These are phyloP conservation scores for Paecilomyces sp. DNA, from an alignment of 2,329 filamentous ascomycete species.

Conservation along the genomic window DNA sequence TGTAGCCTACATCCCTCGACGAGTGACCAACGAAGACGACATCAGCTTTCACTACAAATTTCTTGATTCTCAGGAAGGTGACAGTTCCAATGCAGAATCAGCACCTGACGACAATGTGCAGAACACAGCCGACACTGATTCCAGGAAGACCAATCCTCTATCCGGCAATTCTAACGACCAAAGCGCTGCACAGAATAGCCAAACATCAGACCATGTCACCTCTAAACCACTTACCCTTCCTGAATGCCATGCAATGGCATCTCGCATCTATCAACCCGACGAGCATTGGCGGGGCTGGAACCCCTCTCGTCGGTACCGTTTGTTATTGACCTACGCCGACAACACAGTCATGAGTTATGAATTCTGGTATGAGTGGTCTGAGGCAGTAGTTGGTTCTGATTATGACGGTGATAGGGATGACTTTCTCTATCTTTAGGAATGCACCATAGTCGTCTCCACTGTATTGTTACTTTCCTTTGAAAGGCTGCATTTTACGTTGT, in stretches of 20 bases:
- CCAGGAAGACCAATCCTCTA: neutral
- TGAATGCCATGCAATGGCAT: slow-evolving; percentile 28
- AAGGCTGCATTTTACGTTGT: neutral
- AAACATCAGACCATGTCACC: neutral
- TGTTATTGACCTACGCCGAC: slow-evolving; percentile 52
- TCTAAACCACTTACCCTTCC: slow-evolving; percentile 17
- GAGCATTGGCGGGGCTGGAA: slow-evolving; percentile 34
- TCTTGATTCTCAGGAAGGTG: slow-evolving; percentile 3
- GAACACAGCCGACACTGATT: neutral
- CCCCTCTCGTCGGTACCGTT: slow-evolving; percentile 39
- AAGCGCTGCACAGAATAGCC: slow-evolving; percentile 1
- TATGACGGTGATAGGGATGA: slow-evolving; percentile 6
- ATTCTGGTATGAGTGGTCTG: slow-evolving; percentile 40
- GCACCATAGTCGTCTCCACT: neutral
- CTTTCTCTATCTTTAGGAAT: neutral
- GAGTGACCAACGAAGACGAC: slow-evolving; percentile 9
- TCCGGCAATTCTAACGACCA: neutral
- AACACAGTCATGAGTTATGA: slow-evolving; percentile 55
- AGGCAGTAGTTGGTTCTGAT: slow-evolving; percentile 5
- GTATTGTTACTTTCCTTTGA: neutral
- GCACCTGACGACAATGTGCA: neutral
- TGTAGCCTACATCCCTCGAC: slow-evolving; percentile 23
- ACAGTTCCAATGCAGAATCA: neutral
- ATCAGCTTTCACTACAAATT: slow-evolving; percentile 15
- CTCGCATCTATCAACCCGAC: slow-evolving; percentile 21